Base-by-base conservation (phyloP, 106 monocot species). In the Dioscorea alata region DNA sequence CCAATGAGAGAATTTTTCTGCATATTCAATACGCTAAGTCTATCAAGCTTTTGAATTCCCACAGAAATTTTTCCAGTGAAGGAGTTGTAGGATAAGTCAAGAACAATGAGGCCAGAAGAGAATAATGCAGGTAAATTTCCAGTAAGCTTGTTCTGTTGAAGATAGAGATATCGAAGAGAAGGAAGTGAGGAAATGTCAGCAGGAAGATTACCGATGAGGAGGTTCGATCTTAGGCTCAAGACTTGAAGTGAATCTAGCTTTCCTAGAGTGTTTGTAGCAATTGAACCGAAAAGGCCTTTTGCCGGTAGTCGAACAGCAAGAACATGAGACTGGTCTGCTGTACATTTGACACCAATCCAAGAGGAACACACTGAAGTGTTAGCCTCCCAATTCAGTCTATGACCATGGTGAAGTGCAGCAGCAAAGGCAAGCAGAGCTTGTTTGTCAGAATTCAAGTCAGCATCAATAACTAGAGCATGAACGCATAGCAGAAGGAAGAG, bases 51-150 rank as follows among this genome's bases (percentile, higher is more conserved):
- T 58, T 66, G 60, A 28, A 86, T 20, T 6, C 48, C 50, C 12
- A 51, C 59, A 3, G 90, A 84, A 35, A 91, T 82, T 59, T 59
- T 68, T 23, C 90, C 90, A 6, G 60, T 52, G 61, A 91, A 84
- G 19, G 83, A 74, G 59, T 99, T 99, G n/a, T 83, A 90, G 20
- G 99, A 92, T 18, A 99, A 77, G 51, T 99, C 99, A 60, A 99
- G 66, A 65, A 83, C 75, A 5, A 35, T 82, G n/a, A 93, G 74
- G 33, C 59, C 57, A 14, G 83, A 71, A 68, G 92, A 74, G n/a
- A 93, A 56, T 13, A 65, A 73, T 35, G 72, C 50, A 0, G 93
- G 85, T 59, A 99, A 66, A 70, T 67, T 51, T 21, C 99, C 99
- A 31, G 90, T 77, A 23, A 99, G 76, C 64, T 87, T 85, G 65